Evolutionary conservation across 2,329 filamentous ascomycete species (phyloP).

Genomic region (Elsinoe australis): DNA sequence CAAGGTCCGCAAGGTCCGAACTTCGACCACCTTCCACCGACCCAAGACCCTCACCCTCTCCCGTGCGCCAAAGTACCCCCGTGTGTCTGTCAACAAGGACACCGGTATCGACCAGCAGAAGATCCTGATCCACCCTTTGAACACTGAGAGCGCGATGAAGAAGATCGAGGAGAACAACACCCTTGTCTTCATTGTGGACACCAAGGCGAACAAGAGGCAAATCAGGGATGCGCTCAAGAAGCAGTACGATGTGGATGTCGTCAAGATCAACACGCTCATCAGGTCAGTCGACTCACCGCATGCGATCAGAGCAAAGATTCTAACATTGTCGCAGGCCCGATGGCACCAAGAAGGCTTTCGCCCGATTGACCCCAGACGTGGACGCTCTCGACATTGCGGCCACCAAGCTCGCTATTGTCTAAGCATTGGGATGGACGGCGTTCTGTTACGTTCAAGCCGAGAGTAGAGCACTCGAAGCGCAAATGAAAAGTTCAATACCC

Average conservation of each 20-base stretch:
- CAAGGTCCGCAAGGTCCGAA: constrained; percentile 89
- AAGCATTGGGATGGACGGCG: constrained; percentile 32
- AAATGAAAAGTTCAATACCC: constrained; percentile 15
- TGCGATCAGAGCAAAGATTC: not conserved
- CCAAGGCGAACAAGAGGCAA: constrained; percentile 97
- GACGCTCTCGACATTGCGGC: constrained; percentile 98
- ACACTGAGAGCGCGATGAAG: constrained; percentile 99
- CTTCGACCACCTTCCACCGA: constrained; percentile 90
- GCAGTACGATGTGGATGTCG: constrained; percentile 94
- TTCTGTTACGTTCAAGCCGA: constrained; percentile 5
- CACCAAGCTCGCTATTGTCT: constrained; percentile 97
- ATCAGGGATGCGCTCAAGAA: constrained; percentile 98
- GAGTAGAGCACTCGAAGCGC: constrained; percentile 17
- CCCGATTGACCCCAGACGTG: constrained; percentile 88
- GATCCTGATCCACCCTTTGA: constrained; percentile 94
- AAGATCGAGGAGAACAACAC: constrained; percentile 99
- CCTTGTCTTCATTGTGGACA: constrained; percentile 46
- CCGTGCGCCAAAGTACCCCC: constrained; percentile 89
- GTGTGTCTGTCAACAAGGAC: constrained; percentile 84
- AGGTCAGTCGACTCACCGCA: constrained; percentile 51
- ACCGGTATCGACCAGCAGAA: constrained; percentile 95
- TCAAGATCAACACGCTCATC: constrained; percentile 99
- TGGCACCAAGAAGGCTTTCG: constrained; percentile 98
- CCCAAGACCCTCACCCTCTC: constrained; percentile 94
- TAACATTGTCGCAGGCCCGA: constrained; percentile 58